Conservation (phyloP, 768 basidiomycete species). For the Naganishia randhawae region DNA sequence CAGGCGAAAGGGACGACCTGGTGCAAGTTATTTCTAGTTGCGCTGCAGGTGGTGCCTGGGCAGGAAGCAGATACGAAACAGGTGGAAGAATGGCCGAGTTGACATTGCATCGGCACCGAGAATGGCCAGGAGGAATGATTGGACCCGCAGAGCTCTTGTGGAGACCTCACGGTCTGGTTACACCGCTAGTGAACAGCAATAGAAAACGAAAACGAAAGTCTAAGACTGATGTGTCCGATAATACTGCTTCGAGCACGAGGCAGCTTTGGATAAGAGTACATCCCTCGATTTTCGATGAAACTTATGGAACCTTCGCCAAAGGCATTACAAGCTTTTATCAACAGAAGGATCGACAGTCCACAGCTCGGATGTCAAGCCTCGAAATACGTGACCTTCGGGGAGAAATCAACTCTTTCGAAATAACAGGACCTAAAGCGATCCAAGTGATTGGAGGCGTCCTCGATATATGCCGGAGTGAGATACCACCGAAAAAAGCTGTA, state of each 20-base stretch:
- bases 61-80: slow-evolving; percentile 58
- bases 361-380: background rate
- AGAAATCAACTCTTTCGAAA: slow-evolving; percentile 74
- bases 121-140: slow-evolving; percentile 69
- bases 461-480: slow-evolving; percentile 26
- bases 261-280: slow-evolving; percentile 75
- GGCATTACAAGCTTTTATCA: slow-evolving; percentile 56
- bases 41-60: slow-evolving; percentile 51
- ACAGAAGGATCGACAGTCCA: slow-evolving; percentile 38
- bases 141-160: slow-evolving; percentile 72
- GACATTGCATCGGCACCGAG: slow-evolving; percentile 61
- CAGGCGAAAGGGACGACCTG: slow-evolving; percentile 61
- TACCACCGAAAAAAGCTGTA: slow-evolving; percentile 53
- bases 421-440: slow-evolving; percentile 79
- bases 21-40: slow-evolving; percentile 57
- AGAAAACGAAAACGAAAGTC: slow-evolving; percentile 25
- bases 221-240: slow-evolving; percentile 7
- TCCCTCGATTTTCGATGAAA: slow-evolving; percentile 64
- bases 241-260: slow-evolving; percentile 33
- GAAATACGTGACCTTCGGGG: slow-evolving; percentile 59
- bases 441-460: slow-evolving; percentile 59
- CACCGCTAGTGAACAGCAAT: background rate
- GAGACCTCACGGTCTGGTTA: slow-evolving; percentile 54
- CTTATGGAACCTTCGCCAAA: slow-evolving; percentile 57
- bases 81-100: slow-evolving; percentile 69